Evolutionary conservation across 2,329 filamentous ascomycete genomes (phyloP).

Genomic region (Beauveria asiatica): DNA sequence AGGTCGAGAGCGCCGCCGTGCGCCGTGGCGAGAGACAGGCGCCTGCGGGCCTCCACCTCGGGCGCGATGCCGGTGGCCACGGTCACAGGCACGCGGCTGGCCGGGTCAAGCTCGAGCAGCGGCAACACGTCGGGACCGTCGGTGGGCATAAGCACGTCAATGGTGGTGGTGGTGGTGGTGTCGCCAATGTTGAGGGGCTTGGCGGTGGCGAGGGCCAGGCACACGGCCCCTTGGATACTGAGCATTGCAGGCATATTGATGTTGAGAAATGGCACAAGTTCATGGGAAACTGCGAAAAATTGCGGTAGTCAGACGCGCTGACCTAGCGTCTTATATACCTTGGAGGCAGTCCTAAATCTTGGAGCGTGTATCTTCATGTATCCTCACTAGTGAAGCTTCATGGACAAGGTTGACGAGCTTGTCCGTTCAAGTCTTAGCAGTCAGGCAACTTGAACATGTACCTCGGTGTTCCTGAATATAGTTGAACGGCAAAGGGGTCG

Average conservation of each 20-base stretch:
- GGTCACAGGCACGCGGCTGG: background rate
- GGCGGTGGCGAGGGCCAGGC: background rate
- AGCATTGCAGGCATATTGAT: background rate
- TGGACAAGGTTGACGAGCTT: too few species aligned
- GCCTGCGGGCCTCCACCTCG: background rate
- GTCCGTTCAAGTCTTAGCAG: too few species aligned
- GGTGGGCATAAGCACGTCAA: background rate
- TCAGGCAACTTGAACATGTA: too few species aligned
- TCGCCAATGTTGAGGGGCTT: background rate
- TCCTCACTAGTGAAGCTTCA: too few species aligned
- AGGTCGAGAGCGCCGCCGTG: conserved; percentile 1
- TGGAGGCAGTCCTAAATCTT: background rate
- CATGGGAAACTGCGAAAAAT: too few species aligned
- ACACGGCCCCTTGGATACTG: background rate
- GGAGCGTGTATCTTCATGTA: too few species aligned
- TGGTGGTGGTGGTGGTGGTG: background rate
- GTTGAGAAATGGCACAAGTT: background rate
- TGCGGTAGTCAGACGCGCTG: background rate
- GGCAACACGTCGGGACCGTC: background rate
- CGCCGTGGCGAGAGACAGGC: conserved; percentile 1
- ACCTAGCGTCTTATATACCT: background rate
- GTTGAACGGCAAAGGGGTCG: too few species aligned
- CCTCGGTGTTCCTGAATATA: too few species aligned
- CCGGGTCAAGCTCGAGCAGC: background rate
- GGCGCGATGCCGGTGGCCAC: background rate